Percentiles rank a stretch among this genome's conserved stretches.
Evolutionary conservation across 352 stramenopile genomes (phyloP).

Genomic region (Globisporangium recalcitrans): DNA sequence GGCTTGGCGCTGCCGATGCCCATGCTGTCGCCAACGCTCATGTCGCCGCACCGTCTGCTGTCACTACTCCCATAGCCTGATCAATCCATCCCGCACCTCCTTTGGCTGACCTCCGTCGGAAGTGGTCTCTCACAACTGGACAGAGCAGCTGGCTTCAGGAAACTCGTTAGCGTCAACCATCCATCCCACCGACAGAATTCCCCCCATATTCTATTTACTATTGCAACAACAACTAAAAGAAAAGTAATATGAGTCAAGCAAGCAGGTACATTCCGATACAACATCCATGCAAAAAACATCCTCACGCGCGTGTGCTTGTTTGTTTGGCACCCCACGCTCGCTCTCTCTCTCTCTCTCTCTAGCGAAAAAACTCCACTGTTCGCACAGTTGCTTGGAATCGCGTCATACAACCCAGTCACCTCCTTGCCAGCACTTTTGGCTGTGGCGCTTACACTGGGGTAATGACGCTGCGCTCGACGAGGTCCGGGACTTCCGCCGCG

Average conservation of each 20-base stretch:
- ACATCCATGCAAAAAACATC: too few species aligned
- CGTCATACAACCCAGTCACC: too few species aligned
- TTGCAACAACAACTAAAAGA: not conserved
- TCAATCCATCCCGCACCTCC: not conserved
- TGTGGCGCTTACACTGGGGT: conserved; percentile 69
- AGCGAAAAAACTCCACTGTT: too few species aligned
- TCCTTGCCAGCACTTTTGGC: too few species aligned
- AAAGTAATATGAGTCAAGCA: conserved; percentile 8
- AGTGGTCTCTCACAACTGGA: not conserved
- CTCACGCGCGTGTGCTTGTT: too few species aligned
- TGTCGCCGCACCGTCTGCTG: conserved; percentile 62
- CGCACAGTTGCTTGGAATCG: too few species aligned
- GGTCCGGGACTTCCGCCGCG: conserved; percentile 79
- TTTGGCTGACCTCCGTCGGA: conserved; percentile 1
- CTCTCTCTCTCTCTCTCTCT: too few species aligned
- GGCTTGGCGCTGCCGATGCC: conserved; percentile 20
- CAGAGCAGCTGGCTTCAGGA: not conserved
- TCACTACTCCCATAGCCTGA: conserved; percentile 41
- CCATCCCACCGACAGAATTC: not conserved
- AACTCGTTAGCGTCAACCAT: not conserved
- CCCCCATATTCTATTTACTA: conserved; percentile 11
- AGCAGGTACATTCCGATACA: too few species aligned
- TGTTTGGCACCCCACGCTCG: too few species aligned
- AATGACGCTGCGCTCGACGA: conserved; percentile 75
- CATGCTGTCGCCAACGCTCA: conserved; percentile 49